Evolutionary conservation across 305 asterid genomes (phyloP).

Genomic region (Solanum hybrid): DNA sequence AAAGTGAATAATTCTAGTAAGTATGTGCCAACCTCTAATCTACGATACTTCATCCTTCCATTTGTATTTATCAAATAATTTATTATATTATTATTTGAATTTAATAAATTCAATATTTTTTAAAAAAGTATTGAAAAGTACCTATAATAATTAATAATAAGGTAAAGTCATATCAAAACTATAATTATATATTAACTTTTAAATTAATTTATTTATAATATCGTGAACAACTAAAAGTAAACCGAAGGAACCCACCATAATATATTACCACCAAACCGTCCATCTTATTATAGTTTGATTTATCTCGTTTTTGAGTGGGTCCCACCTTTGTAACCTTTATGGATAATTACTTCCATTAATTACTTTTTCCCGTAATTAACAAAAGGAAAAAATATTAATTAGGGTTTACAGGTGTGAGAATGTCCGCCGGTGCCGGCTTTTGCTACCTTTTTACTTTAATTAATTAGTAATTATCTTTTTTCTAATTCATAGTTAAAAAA

Average conservation of each 20-base stretch:
- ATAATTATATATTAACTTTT: too few species aligned
- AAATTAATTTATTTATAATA: neutral
- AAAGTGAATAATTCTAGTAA: neutral
- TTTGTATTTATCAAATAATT: neutral
- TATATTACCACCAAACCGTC: neutral
- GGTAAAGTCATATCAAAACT: too few species aligned
- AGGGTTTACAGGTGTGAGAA: constrained; percentile 23
- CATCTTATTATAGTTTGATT: neutral
- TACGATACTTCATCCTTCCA: neutral
- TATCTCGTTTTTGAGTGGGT: neutral
- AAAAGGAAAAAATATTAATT: neutral
- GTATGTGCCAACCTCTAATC: neutral
- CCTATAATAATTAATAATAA: neutral
- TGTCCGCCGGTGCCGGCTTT: constrained; percentile 50
- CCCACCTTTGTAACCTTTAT: neutral
- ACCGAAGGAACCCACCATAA: neutral
- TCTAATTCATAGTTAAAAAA: neutral
- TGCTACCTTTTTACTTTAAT: constrained; percentile 18
- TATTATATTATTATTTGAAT: neutral
- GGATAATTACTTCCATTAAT: neutral
- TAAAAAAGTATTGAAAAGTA: neutral
- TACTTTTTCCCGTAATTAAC: neutral
- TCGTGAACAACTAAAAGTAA: neutral
- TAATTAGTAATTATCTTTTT: neutral
- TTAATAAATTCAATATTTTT: too few species aligned